Conservation (phyloP, 257 asterid species). For the Solanum corneliomulleri region DNA sequence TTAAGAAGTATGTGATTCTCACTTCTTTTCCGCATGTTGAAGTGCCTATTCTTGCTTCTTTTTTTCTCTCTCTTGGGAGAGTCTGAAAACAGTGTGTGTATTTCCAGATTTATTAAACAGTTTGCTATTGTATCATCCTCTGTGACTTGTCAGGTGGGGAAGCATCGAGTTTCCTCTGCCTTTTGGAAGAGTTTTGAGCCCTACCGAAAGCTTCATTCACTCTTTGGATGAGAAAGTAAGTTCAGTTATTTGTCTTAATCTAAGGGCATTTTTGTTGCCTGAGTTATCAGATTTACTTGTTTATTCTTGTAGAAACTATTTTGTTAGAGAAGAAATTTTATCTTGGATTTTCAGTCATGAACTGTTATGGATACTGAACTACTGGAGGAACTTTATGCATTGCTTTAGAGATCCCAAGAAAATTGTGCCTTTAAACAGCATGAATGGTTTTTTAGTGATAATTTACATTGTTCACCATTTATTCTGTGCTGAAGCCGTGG, state of each 20-base stretch:
- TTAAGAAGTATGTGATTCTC: constrained; percentile 49
- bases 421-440: neutral
- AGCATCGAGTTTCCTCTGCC: constrained; percentile 75
- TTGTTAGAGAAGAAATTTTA: neutral
- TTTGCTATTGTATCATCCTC: neutral
- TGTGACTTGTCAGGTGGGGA: constrained; percentile 56
- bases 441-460: neutral
- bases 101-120: neutral
- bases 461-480: neutral
- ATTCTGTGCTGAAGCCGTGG: neutral
- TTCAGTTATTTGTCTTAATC: neutral
- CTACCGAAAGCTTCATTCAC: constrained; percentile 79
- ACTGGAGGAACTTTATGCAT: neutral
- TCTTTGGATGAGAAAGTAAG: constrained; percentile 74
- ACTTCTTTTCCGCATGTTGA: neutral
- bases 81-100: neutral
- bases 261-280: neutral
- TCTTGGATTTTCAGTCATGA: neutral
- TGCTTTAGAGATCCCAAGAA: neutral
- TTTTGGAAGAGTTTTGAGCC: constrained; percentile 84
- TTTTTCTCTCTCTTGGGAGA: neutral
- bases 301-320: neutral
- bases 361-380: neutral
- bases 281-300: neutral
- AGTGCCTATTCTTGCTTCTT: neutral